A percentile compares a stretch with the other conserved stretches of the same genome.
phyloP scores from a whole-genome alignment of 192 early-diverging fungal species.

The Podila clonocystis region DNA sequence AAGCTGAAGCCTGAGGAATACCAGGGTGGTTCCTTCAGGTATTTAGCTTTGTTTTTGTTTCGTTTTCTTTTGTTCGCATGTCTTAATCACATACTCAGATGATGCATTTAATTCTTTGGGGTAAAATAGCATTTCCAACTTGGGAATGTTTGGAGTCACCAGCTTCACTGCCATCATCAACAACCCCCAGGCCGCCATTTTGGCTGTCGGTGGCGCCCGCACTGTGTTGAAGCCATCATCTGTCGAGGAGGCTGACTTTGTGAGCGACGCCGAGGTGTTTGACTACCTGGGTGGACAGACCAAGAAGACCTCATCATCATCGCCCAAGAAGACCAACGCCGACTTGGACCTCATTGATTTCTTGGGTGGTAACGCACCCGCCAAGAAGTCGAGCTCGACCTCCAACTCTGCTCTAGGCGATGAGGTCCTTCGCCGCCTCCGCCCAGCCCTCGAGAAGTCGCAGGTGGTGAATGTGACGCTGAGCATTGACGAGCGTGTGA shows the following conservation, averaged over 20 bases:
- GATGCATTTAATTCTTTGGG: too few relatives aligned
- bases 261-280: constrained; percentile 45
- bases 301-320: constrained; percentile 33
- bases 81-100: too few relatives aligned
- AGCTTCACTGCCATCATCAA: constrained; percentile 93
- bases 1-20: constrained; percentile 93
- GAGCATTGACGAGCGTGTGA: constrained; percentile 54
- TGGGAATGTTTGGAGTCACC: constrained; percentile 89
- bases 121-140: constrained; percentile 79
- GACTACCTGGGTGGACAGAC: constrained; percentile 46
- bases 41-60: too few relatives aligned
- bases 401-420: constrained; percentile 40
- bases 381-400: constrained; percentile 40
- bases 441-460: constrained; percentile 32
- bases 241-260: constrained; percentile 35
- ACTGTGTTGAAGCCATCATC: constrained; percentile 40
- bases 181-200: constrained; percentile 83
- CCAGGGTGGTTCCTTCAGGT: constrained; percentile 92
- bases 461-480: constrained; percentile 58
- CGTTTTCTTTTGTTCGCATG: too few relatives aligned
- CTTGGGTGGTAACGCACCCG: constrained; percentile 49
- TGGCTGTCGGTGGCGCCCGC: constrained; percentile 75
- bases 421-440: constrained; percentile 44
- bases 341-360: constrained; percentile 59
- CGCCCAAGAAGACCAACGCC: constrained; percentile 36